Evolutionary conservation across 495 filamentous ascomycete species (phyloP).

Genomic region (Penicillium diatomitis): DNA sequence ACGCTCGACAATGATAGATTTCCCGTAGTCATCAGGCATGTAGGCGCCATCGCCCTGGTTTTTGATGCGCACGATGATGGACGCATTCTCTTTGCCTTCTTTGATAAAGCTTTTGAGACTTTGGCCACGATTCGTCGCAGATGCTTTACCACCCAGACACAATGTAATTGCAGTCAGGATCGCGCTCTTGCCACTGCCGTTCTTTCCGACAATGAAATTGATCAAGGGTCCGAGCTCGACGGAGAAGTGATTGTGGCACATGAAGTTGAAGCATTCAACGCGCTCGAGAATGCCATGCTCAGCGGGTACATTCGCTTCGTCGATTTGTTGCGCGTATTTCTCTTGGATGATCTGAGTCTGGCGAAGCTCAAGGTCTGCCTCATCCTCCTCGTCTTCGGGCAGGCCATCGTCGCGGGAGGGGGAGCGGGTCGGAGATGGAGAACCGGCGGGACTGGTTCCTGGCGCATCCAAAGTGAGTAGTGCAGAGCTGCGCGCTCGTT

Average conservation of each 20-base stretch:
- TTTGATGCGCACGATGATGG: constrained; percentile 73
- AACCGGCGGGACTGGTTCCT: constrained; percentile 17
- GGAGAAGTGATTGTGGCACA: constrained; percentile 79
- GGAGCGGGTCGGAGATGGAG: constrained; percentile 17
- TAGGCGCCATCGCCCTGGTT: constrained; percentile 80
- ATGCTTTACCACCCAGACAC: constrained; percentile 91
- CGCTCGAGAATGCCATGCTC: constrained; percentile 79
- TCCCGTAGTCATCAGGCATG: constrained; percentile 71
- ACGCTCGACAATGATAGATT: constrained; percentile 82
- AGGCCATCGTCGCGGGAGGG: constrained; percentile 30
- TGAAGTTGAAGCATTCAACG: constrained; percentile 82
- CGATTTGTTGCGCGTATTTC: constrained; percentile 41
- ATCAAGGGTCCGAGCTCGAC: constrained; percentile 83
- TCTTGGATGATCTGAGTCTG: constrained; percentile 63
- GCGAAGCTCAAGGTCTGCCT: constrained; percentile 48
- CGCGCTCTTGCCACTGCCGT: constrained; percentile 98
- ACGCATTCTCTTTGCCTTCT: constrained; percentile 61
- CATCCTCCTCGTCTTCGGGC: constrained; percentile 38
- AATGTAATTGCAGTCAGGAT: constrained; percentile 91
- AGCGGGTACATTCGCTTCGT: constrained; percentile 61
- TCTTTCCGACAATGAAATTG: constrained; percentile 96
- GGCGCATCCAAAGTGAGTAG: constrained; percentile 14
- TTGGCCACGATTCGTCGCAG: constrained; percentile 87
- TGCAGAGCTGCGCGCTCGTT: constrained; percentile 27
- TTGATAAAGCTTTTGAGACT: constrained; percentile 90